Evolutionary conservation across 768 basidiomycete species (phyloP), one percentile per base, ranked within the genome.

Genomic region (Rhizopogon roseolus): DNA sequence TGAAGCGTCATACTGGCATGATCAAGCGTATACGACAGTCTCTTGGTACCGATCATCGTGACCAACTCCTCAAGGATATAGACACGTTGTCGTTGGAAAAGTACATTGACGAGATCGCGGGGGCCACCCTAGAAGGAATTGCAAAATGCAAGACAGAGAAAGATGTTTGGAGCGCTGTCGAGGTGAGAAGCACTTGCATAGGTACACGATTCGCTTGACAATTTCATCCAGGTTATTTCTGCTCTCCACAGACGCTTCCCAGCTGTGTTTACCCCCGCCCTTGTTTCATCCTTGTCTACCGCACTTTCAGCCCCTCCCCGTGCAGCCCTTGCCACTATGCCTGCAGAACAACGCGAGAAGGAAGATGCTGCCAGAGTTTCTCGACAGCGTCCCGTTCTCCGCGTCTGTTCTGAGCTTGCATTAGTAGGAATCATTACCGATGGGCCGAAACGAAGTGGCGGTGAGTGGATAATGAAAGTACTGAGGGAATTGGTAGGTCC

Each of bases 1-100:
- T 99, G 54, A 98, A 93, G 73, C 86, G 93, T 6, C 95, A 99
- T 71, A 98, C 94, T 1, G 91, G 93, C 6, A 81, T 98, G 57
- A 94, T 97, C 59, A 98, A 96, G 70, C 87, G 90, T 42, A 88
- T 98, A 62, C 84, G 88, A 43, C 91, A 88, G 64, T 90, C 92
- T 16, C 78, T 98, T 63, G 89, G 87, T 14, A 66, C 78, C 38
- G 91, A 93, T 61, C 87, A 92, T 66, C 81, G 79, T 44, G 92
- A 94, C 61, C 86, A 91, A 62, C 85, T 96, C 55, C 73, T 97
- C 60, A 98, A 94, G 70, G 97, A 99, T 63, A 85, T 97, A 58
- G 88, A 94, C 57, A 79, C 88, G 0, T 78, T 99, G 52, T 86
- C 92, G 2, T 76, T 99, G 53, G 93, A 93, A 73, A 98, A 97